Evolutionary conservation across 441 rosid species (phyloP), one percentile per base, ranked within the genome.

Genomic region (Daphne laureola): DNA sequence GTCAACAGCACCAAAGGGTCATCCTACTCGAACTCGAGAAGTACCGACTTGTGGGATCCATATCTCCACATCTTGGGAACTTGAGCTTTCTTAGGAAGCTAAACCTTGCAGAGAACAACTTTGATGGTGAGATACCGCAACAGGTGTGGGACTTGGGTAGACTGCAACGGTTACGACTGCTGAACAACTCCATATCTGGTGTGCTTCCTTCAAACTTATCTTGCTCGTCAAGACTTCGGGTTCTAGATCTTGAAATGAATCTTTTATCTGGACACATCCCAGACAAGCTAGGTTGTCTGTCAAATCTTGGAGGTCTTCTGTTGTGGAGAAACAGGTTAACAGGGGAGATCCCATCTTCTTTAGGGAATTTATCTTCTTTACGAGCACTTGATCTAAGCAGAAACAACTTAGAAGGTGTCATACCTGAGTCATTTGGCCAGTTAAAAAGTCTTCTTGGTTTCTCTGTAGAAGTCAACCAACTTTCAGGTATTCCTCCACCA

Each of bases 261-360:
- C 51, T 43, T 11, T 61, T 63, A 23, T 49, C 57, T 3, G 67
- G 67, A 12, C 12, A n/a, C 7, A 49, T 63, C 21, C 67, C 67
- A 0, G 11, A 4, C 2, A 8, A 0, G 11, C 38, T 31, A 0
- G 38, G 38, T 4, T 31, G 38, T 2, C 2, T 31, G 38, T 31
- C 38, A 31, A 0, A 31, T 31, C 38, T 31, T 8, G 1, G 11
- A 2, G 0, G 0, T 8, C 38, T 31, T 31, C 11, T 0, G 38
- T 31, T 31, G 11, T 8, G 8, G 38, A 1, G 0, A 0, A 56
- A 56, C 47, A 13, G 27, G 18, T 16, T 65, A 8, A 40, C 42
- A 0, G 69, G 60, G 3, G 31, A 38, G 1, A 13, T 61, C 18
- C 58, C 58, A 17, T 8, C 31, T 60, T 50, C 61, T 31, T 2